phyloP scores from a whole-genome alignment of 495 filamentous ascomycete genomes.

The Thermothielavioides terrestris region DNA sequence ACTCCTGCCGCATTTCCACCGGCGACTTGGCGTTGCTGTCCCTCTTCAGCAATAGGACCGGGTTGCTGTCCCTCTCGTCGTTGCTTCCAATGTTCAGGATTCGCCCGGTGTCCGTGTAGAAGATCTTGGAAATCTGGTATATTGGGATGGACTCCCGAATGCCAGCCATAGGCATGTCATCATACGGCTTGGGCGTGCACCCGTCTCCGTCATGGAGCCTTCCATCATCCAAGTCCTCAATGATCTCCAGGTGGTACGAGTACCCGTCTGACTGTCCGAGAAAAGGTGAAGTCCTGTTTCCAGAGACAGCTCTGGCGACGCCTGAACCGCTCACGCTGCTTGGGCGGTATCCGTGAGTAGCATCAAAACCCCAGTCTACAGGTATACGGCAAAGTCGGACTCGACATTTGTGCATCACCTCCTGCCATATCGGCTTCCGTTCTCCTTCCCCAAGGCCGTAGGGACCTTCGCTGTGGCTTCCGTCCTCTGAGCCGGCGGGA shows the following conservation, averaged over 20 bases:
- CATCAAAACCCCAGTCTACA: slow-evolving; percentile 23
- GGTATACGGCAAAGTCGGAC: slow-evolving; percentile 62
- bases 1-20: slow-evolving; percentile 28
- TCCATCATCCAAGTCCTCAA: slow-evolving; percentile 91
- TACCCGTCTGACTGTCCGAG: slow-evolving; percentile 52
- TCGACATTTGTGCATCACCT: slow-evolving; percentile 90
- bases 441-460: slow-evolving; percentile 41
- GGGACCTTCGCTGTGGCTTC: slow-evolving; percentile 13
- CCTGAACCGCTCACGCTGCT: not conserved
- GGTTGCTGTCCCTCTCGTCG: slow-evolving; percentile 68
- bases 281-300: not conserved
- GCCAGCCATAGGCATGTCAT: slow-evolving; percentile 64
- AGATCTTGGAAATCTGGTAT: slow-evolving; percentile 88
- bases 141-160: slow-evolving; percentile 80
- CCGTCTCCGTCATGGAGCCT: slow-evolving; percentile 78
- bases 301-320: not conserved
- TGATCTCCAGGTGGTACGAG: slow-evolving; percentile 77
- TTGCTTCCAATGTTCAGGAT: slow-evolving; percentile 83
- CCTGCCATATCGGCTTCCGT: slow-evolving; percentile 86
- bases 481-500: not conserved
- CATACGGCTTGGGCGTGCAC: slow-evolving; percentile 53
- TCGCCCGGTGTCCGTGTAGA: slow-evolving; percentile 92
- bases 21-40: slow-evolving; percentile 69
- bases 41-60: slow-evolving; percentile 78
- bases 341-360: slow-evolving; percentile 15